A percentile compares a stretch with the other conserved stretches of the same genome.
Evolutionary conservation across 2,329 filamentous ascomycete species (phyloP).

Genomic region (Arthrobotrys conoides): DNA sequence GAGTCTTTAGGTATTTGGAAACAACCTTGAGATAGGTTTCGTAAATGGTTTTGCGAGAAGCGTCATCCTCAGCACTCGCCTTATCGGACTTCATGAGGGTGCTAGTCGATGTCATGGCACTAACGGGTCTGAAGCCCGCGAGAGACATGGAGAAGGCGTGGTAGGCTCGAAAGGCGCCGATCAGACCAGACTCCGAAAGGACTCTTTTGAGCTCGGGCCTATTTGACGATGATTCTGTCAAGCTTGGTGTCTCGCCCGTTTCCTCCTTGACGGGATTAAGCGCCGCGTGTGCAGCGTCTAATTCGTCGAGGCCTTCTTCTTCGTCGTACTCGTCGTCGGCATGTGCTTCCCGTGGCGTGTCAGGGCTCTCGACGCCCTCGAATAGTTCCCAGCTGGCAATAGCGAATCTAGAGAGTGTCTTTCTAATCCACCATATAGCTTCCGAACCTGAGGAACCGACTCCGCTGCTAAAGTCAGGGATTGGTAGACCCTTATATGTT

Average conservation of each 20-base stretch:
- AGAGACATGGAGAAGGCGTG: slow-evolving; percentile 58
- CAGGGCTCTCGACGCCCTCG: slow-evolving; percentile 47
- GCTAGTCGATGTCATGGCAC: slow-evolving; percentile 29
- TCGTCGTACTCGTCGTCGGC: slow-evolving; percentile 55
- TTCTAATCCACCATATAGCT: slow-evolving; percentile 57
- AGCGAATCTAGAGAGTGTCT: slow-evolving; percentile 55
- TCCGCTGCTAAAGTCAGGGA: slow-evolving; percentile 55
- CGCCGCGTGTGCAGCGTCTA: slow-evolving; percentile 42
- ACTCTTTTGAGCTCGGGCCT: slow-evolving; percentile 47
- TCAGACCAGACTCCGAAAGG: slow-evolving; percentile 47
- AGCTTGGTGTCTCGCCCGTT: background rate
- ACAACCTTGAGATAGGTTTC: slow-evolving; percentile 60
- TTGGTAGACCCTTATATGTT: slow-evolving; percentile 48
- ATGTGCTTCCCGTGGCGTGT: slow-evolving; percentile 39
- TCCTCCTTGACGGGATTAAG: slow-evolving; percentile 37
- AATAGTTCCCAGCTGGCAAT: slow-evolving; percentile 60
- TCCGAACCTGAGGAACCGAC: slow-evolving; percentile 49
- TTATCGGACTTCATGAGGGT: slow-evolving; percentile 51
- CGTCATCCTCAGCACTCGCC: slow-evolving; percentile 46
- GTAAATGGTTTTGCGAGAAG: slow-evolving; percentile 55
- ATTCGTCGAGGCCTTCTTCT: slow-evolving; percentile 52
- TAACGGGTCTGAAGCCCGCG: slow-evolving; percentile 34
- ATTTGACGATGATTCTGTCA: slow-evolving; percentile 10
- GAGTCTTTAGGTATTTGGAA: slow-evolving; percentile 48
- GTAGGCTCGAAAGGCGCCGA: slow-evolving; percentile 58